Conservation (phyloP, 2,329 filamentous ascomycete genomes). For the Neofusicoccum sp. region DNA sequence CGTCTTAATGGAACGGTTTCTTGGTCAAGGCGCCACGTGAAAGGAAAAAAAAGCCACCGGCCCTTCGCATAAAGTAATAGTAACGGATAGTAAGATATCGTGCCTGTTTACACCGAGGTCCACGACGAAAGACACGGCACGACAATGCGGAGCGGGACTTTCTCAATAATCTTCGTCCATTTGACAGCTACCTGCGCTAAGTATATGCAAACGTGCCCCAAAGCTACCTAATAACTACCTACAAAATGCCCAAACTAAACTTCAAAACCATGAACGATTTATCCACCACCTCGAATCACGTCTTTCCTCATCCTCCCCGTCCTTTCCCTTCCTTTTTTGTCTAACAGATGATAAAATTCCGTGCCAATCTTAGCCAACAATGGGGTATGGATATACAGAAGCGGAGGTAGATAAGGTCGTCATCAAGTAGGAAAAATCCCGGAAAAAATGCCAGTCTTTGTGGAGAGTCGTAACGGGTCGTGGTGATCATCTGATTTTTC, state of each 20-base stretch:
- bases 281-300: not conserved
- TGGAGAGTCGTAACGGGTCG: conserved; percentile 15
- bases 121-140: too few relatives aligned
- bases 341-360: conserved; percentile 1
- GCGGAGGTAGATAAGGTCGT: conserved; percentile 1
- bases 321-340: not conserved
- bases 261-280: not conserved
- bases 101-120: too few relatives aligned
- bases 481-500: conserved; percentile 2
- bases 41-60: too few relatives aligned
- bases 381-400: conserved; percentile 13
- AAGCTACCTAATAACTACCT: not conserved
- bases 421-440: not conserved
- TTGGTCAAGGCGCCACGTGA: too few relatives aligned
- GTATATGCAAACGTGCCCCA: not conserved
- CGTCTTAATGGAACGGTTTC: too few relatives aligned
- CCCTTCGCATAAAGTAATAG: too few relatives aligned
- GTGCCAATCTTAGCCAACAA: conserved; percentile 3
- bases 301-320: not conserved
- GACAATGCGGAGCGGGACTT: not conserved
- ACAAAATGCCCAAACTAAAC: not conserved
- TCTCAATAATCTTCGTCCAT: not conserved
- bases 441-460: conserved; percentile 4
- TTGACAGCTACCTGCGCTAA: conserved; percentile 13
- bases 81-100: too few relatives aligned